Conservation (phyloP, 1,139 yeast species). For the Hemisphaericaspora xylofermentans region DNA sequence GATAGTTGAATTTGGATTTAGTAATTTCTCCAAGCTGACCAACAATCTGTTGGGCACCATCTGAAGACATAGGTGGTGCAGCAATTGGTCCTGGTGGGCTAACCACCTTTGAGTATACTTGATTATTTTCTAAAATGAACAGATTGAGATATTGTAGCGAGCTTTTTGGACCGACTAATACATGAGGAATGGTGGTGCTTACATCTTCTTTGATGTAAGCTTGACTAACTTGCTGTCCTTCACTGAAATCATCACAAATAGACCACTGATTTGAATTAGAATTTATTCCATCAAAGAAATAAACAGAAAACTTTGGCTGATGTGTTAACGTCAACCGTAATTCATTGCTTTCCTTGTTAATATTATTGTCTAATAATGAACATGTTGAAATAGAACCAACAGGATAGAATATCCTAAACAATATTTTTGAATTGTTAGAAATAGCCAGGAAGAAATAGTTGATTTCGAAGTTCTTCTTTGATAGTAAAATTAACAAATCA, state of each 20-base stretch:
- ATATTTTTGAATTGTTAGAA: slow-evolving; percentile 62
- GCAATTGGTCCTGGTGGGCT: neutral
- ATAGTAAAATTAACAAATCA: slow-evolving; percentile 64
- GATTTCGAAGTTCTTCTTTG: slow-evolving; percentile 66
- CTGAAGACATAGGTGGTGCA: neutral
- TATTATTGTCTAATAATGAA: slow-evolving; percentile 48
- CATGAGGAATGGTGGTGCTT: slow-evolving; percentile 50
- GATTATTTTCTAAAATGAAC: slow-evolving; percentile 47
- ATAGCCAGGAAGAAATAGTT: slow-evolving; percentile 74
- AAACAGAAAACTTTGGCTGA: slow-evolving; percentile 76
- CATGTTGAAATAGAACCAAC: slow-evolving; percentile 45
- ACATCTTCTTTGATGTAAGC: slow-evolving; percentile 59
- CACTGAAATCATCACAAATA: slow-evolving; percentile 79
- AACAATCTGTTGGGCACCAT: neutral
- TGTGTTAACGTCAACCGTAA: slow-evolving; percentile 51
- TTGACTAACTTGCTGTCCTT: slow-evolving; percentile 72
- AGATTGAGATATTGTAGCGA: slow-evolving; percentile 55
- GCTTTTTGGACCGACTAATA: slow-evolving; percentile 50
- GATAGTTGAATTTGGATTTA: neutral
- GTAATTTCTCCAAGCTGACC: neutral
- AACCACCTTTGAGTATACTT: slow-evolving; percentile 2
- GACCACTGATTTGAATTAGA: slow-evolving; percentile 71
- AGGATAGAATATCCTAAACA: slow-evolving; percentile 72
- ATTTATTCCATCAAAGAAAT: slow-evolving; percentile 53
- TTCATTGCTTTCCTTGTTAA: slow-evolving; percentile 46